phyloP scores from a whole-genome alignment of 306 rosid genomes.

The Cyclanthera cordifolia region DNA sequence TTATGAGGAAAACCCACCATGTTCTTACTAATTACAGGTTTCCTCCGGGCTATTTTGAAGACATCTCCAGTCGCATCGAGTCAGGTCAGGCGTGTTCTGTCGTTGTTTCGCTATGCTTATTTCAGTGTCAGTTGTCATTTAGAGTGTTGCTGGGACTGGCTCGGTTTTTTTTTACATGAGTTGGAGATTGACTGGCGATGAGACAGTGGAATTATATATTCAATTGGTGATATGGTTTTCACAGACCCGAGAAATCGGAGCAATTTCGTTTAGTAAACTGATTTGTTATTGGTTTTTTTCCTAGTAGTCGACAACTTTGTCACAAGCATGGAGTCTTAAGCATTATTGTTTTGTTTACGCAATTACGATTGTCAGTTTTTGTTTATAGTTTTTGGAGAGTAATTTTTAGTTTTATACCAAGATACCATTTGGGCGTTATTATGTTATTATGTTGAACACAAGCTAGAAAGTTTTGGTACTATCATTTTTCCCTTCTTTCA shows the following conservation, averaged over 20 bases:
- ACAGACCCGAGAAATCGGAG: slow-evolving; percentile 1
- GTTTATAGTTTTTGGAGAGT: slow-evolving; percentile 3
- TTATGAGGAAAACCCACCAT: background rate
- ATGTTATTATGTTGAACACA: background rate
- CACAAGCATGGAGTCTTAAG: slow-evolving; percentile 6
- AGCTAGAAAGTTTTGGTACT: background rate
- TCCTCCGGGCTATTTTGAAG: background rate
- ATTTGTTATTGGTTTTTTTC: slow-evolving; percentile 1
- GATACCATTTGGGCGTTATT: background rate
- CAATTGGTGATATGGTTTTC: slow-evolving; percentile 1
- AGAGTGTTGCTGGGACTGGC: slow-evolving; percentile 7
- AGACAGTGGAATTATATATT: slow-evolving; percentile 5
- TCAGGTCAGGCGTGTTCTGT: slow-evolving; percentile 9
- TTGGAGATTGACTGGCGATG: slow-evolving; percentile 7
- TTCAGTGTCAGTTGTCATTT: slow-evolving; percentile 11
- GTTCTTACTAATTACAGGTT: background rate
- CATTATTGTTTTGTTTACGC: background rate
- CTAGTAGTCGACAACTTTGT: slow-evolving; percentile 2
- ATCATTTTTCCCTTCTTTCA: background rate
- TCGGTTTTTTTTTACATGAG: slow-evolving; percentile 1
- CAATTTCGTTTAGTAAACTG: background rate
- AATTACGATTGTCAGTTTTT: background rate
- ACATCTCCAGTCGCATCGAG: slow-evolving; percentile 11
- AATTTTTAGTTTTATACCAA: background rate
- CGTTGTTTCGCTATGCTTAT: background rate